Base-by-base conservation (phyloP, 108 stramenopile genomes). In the Mediolabrus comicus region DNA sequence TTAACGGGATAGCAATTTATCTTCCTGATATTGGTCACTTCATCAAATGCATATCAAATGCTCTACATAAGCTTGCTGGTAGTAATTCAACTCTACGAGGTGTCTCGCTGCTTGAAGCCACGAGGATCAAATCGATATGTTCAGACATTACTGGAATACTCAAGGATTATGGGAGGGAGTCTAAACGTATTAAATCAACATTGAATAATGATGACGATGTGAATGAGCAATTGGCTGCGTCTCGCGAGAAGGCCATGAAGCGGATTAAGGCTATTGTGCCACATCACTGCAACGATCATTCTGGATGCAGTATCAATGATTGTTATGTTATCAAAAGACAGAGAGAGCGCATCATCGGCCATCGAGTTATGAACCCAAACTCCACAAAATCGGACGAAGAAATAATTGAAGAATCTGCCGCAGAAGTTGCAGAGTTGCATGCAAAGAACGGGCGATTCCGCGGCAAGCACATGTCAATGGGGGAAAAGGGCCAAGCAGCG, bases 11-110 rank as follows among this genome's bases (percentile, higher is more conserved):
- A 1, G 60, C 60, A 0, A 46, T 26, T 9, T 52, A 62, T n/a
- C n/a, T 62, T 4, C 60, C 60, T 3, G 60, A 62, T 46, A 39
- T 62, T 62, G 60, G 60, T 1, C 60, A 62, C 29, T 62, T 62
- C 60, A 62, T 62, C 60, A 62, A 62, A 39, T 62, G 60, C 38
- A 62, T 62, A 38, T 51, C 46, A 0, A 62, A 62, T 46, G 60
- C 36, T 26, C 39, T 62, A 12, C 12, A 12, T n/a, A 13, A 12
- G 12, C 60, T 62, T 25, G 60, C 60, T 13, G 4, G 3, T 13
- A 52, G 46, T 3, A 13, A 62, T 16, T 22, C 60, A 11, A 11
- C 7, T 9, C 16, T 62, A 25, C 39, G 49, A 0, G 60, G 60
- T 29, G 41, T 46, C 0, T 0, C 46, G 25, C 39, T 62, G 11